phyloP scores from a whole-genome alignment of 208 protist species.

The Acanthamoeba culbertsoni region DNA sequence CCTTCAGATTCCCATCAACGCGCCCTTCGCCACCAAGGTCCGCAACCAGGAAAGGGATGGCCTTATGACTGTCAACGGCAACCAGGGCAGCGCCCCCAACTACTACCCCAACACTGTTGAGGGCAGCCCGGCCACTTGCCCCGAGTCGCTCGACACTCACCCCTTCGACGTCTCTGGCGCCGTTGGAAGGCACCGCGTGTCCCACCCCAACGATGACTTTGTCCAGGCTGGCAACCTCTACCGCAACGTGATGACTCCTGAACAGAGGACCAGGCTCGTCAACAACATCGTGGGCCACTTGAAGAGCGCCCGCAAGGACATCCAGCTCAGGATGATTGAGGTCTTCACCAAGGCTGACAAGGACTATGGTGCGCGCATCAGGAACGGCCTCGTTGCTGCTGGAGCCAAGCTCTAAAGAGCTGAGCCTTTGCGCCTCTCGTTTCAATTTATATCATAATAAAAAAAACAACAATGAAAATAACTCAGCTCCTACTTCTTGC shows the following conservation, averaged over 20 bases:
- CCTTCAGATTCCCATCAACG: conserved; percentile 85
- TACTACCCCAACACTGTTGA: conserved; percentile 59
- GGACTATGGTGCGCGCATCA: conserved; percentile 55
- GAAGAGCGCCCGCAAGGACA: conserved; percentile 54
- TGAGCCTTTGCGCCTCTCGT: no score
- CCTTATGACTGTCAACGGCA: conserved; percentile 58
- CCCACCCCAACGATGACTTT: conserved; percentile 61
- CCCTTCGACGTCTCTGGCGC: conserved; percentile 37
- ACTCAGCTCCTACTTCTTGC: neutral
- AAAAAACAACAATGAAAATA: neutral
- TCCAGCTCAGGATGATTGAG: conserved; percentile 53
- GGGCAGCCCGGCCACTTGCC: neutral
- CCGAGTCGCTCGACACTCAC: conserved; percentile 21
- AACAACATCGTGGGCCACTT: conserved; percentile 61
- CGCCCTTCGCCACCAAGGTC: conserved; percentile 41
- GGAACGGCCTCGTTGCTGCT: conserved; percentile 38
- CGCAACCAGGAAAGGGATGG: conserved; percentile 58
- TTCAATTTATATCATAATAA: neutral
- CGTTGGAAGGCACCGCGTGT: conserved; percentile 14
- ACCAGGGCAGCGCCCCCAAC: conserved; percentile 46
- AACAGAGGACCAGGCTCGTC: conserved; percentile 59
- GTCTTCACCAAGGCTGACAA: conserved; percentile 59
- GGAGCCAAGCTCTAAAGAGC: conserved; percentile 60
- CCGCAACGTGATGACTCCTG: conserved; percentile 60
- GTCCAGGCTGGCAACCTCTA: conserved; percentile 65